Evolutionary conservation across 306 rosid species (phyloP).

Genomic region (Prunus fruticosa): DNA sequence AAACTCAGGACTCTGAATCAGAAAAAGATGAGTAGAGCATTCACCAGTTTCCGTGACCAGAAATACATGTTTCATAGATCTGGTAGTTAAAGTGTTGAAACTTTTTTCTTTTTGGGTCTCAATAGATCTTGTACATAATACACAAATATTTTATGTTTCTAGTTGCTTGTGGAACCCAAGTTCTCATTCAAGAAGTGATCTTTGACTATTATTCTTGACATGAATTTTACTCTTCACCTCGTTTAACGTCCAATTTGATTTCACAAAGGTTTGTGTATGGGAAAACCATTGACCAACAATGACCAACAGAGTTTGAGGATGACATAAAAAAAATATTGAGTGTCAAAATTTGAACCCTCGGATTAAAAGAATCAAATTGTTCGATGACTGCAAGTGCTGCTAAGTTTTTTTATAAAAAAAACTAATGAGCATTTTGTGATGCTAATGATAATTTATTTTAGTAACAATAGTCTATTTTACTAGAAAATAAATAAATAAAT

Average conservation of each 20-base stretch:
- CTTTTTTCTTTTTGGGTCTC: not conserved
- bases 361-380: not conserved
- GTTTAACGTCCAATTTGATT: not conserved
- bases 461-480: not conserved
- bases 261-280: not conserved
- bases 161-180: not conserved
- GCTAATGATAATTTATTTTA: not conserved
- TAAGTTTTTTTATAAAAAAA: too few species aligned
- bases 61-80: not conserved
- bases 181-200: not conserved
- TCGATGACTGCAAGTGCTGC: not conserved
- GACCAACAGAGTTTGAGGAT: too few species aligned
- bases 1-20: conserved; percentile 29
- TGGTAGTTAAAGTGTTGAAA: not conserved
- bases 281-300: not conserved
- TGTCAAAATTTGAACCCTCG: too few species aligned
- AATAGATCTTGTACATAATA: not conserved
- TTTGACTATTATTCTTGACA: not conserved
- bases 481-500: too few species aligned
- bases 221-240: not conserved
- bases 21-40: conserved; percentile 24
- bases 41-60: not conserved
- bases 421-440: too few species aligned
- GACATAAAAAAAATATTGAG: too few species aligned
- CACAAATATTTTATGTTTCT: not conserved